These are phyloP conservation scores for Acer campestre DNA, from an alignment of 345 rosid species.

Conservation along the genomic window DNA sequence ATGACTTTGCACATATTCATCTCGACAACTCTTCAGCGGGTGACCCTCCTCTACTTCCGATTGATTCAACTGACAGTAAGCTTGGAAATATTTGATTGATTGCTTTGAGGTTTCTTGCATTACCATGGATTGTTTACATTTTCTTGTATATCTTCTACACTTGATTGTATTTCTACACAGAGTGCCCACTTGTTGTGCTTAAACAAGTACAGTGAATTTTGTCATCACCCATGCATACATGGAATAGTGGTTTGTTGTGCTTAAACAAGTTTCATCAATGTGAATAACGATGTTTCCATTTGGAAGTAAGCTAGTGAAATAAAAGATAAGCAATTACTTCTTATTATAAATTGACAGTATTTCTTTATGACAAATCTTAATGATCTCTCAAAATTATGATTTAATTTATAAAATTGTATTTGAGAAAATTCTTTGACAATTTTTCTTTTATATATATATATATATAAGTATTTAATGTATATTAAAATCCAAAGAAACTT, in stretches of 20 bases:
- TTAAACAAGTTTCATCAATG: no score
- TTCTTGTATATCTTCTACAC: background rate
- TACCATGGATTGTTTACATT: background rate
- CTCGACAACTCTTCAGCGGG: conserved; percentile 18
- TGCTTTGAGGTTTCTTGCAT: conserved; percentile 2
- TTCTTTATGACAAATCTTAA: no score
- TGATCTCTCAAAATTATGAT: no score
- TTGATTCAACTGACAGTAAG: conserved; percentile 27
- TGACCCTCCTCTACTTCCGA: conserved; percentile 28
- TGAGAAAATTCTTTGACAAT: no score
- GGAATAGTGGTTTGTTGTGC: background rate
- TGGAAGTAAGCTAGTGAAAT: no score
- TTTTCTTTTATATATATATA: no score
- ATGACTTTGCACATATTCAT: conserved; percentile 17
- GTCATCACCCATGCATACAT: background rate
- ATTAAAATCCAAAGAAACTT: no score
- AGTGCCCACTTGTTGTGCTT: background rate
- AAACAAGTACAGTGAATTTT: background rate
- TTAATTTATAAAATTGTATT: no score
- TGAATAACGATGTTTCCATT: no score
- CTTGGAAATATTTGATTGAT: conserved; percentile 26
- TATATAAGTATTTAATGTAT: no score
- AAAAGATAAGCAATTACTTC: no score
- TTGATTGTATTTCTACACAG: background rate
- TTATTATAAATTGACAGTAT: no score